These are phyloP conservation scores for Polygonum maritimum DNA, from an alignment of 148 eudicot species.

Conservation along the genomic window DNA sequence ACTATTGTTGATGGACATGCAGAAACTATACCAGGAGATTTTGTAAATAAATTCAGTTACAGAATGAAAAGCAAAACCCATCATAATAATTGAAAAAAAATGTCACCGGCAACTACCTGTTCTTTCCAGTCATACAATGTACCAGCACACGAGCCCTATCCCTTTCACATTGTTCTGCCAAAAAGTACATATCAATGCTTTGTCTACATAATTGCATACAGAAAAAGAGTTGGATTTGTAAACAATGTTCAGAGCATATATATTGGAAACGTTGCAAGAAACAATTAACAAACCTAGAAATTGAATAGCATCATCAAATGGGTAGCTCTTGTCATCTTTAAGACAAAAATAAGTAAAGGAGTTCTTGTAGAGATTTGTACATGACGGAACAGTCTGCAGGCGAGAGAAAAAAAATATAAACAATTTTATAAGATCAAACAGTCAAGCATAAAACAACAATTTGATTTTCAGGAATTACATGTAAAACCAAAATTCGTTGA, in stretches of 20 bases:
- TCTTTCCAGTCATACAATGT: slow-evolving; percentile 95
- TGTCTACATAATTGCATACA: background rate
- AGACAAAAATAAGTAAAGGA: slow-evolving; percentile 85
- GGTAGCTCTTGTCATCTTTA: slow-evolving; percentile 58
- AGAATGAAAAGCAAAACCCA: background rate
- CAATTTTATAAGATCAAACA: slow-evolving; percentile 6
- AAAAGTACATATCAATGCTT: background rate
- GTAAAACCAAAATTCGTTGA: background rate
- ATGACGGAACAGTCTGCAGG: slow-evolving; percentile 93
- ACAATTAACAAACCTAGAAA: slow-evolving; percentile 56
- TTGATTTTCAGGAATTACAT: background rate
- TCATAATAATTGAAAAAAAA: background rate
- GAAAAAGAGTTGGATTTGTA: background rate
- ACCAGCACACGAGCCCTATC: slow-evolving; percentile 93
- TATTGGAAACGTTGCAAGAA: slow-evolving; percentile 1
- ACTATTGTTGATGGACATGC: background rate
- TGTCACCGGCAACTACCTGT: slow-evolving; percentile 37
- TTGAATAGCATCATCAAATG: slow-evolving; percentile 76
- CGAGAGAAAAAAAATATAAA: slow-evolving; percentile 10
- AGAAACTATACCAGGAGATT: background rate
- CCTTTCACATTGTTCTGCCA: slow-evolving; percentile 87
- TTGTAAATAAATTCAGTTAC: background rate
- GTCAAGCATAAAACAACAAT: background rate
- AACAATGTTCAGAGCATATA: background rate
- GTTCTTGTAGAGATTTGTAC: slow-evolving; percentile 91